A percentile compares a stretch with the other conserved stretches of the same genome.
phyloP scores from a whole-genome alignment of 192 early-diverging fungal genomes.

The Gigaspora rosea region DNA sequence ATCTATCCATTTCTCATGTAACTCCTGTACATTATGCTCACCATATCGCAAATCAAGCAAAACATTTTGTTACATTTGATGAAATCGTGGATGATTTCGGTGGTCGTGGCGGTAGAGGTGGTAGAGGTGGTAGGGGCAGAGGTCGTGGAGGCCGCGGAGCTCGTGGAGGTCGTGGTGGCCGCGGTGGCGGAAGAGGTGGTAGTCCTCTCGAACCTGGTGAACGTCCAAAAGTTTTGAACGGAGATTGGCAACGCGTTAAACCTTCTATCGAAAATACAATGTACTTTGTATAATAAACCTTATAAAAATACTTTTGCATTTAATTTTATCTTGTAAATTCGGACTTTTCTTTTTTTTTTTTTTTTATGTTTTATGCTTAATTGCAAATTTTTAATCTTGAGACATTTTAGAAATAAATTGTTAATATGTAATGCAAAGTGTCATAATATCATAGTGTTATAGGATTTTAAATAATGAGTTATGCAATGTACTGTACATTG shows the following conservation, averaged over 20 bases:
- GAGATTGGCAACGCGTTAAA: not conserved
- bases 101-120: slow-evolving; percentile 14
- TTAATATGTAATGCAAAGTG: no score
- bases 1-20: slow-evolving; percentile 74
- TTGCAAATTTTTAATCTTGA: no score
- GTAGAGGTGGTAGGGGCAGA: not conserved
- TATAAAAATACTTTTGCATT: no score
- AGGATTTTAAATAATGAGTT: no score
- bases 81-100: slow-evolving; percentile 1
- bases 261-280: not conserved
- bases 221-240: not conserved
- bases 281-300: not conserved
- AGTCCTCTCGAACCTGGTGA: not conserved
- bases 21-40: slow-evolving; percentile 48
- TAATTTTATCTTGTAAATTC: no score
- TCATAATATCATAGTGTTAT: no score
- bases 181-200: not conserved
- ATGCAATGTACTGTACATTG: no score
- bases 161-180: not conserved
- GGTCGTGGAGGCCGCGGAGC: not conserved
- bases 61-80: slow-evolving; percentile 7
- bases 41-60: slow-evolving; percentile 41
- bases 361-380: no score
- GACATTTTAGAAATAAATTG: no score
- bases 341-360: no score